These are phyloP conservation scores for Raddia distichophylla DNA, from an alignment of 176 grass and related monocot genomes.

Conservation along the genomic window DNA sequence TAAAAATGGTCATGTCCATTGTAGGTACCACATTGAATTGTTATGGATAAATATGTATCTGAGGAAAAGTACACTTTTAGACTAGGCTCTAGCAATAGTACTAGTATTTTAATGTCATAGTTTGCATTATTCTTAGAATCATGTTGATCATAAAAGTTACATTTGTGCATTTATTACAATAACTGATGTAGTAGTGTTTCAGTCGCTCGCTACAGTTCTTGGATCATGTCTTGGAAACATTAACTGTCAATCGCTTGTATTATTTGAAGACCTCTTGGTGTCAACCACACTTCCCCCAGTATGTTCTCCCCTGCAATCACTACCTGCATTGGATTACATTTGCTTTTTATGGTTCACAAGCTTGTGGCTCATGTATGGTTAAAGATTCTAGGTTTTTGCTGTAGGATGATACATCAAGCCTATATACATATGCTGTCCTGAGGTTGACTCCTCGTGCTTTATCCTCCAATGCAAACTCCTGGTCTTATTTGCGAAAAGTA, in stretches of 20 bases:
- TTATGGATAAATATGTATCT: slow-evolving; percentile 4
- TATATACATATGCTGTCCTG: slow-evolving; percentile 81
- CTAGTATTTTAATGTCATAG: background rate
- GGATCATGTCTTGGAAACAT: slow-evolving; percentile 66
- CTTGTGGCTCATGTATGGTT: slow-evolving; percentile 30
- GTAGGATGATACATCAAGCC: slow-evolving; percentile 84
- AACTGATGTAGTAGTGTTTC: slow-evolving; percentile 63
- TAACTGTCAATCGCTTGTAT: slow-evolving; percentile 72
- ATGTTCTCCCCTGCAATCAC: slow-evolving; percentile 35
- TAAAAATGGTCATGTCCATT: slow-evolving; percentile 26
- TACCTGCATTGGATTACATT: slow-evolving; percentile 27
- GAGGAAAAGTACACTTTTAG: background rate
- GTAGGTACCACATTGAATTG: background rate
- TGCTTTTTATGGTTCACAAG: slow-evolving; percentile 18
- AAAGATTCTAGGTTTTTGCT: slow-evolving; percentile 26
- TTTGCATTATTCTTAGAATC: slow-evolving; percentile 31
- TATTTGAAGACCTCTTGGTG: slow-evolving; percentile 96
- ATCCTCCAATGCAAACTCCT: slow-evolving; percentile 71
- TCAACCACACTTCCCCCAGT: slow-evolving; percentile 84
- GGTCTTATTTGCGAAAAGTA: slow-evolving; percentile 95
- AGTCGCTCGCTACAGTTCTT: slow-evolving; percentile 85
- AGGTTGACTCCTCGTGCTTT: slow-evolving; percentile 90
- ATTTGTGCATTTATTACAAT: slow-evolving; percentile 47
- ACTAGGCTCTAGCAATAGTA: slow-evolving; percentile 12
- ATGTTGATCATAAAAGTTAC: slow-evolving; percentile 12